Evolutionary conservation across 257 asterid genomes (phyloP).

Genomic region (Scutellaria minor): DNA sequence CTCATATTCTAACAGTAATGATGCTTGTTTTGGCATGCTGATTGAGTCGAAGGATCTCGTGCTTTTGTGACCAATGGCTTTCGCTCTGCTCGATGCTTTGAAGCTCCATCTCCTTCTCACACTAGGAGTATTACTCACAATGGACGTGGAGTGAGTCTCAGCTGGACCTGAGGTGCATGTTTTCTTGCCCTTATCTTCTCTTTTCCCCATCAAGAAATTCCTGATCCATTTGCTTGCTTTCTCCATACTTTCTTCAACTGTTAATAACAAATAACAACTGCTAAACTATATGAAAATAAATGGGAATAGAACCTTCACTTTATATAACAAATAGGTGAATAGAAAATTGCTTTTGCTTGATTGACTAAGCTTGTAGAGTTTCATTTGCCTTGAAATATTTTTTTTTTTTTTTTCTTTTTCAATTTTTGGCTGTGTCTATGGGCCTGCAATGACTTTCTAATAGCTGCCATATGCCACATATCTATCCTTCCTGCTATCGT

Average conservation of each 20-base stretch:
- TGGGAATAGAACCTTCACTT: neutral
- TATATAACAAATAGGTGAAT: neutral
- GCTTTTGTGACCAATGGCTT: conserved; percentile 35
- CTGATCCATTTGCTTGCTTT: conserved; percentile 79
- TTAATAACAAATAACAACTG: neutral
- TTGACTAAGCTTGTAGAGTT: conserved; percentile 26
- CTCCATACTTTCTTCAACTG: conserved; percentile 49
- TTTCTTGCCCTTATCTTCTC: conserved; percentile 54
- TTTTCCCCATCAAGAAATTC: conserved; percentile 66
- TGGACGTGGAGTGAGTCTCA: conserved; percentile 31
- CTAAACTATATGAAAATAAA: neutral
- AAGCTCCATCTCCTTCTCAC: conserved; percentile 78
- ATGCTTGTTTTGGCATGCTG: conserved; percentile 40
- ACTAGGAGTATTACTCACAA: conserved; percentile 38
- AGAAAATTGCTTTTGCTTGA: conserved; percentile 24
- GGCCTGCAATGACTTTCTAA: conserved; percentile 59
- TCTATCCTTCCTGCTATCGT: conserved; percentile 27
- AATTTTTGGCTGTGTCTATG: neutral
- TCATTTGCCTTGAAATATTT: neutral
- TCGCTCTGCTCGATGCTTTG: conserved; percentile 47
- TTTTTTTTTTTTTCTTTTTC: neutral
- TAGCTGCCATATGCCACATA: conserved; percentile 69
- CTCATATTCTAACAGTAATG: conserved; percentile 36
- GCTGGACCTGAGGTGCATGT: conserved; percentile 30
- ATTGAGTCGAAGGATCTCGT: conserved; percentile 55